phyloP scores from a whole-genome alignment of 2,329 filamentous ascomycete species.

The Nothophaeocryptopus gaeumannii region DNA sequence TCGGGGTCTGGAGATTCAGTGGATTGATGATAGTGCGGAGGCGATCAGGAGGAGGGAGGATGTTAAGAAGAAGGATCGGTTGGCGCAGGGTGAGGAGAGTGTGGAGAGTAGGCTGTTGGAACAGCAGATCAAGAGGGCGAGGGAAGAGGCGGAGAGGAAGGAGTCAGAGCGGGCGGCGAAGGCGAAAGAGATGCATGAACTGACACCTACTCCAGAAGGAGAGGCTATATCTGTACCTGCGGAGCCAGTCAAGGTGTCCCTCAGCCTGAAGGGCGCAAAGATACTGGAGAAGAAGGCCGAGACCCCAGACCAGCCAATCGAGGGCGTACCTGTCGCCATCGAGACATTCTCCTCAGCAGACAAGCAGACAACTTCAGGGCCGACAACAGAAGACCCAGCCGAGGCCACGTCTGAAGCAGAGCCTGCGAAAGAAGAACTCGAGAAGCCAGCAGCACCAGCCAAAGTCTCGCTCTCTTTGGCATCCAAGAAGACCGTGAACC shows the following conservation, averaged over 20 bases:
- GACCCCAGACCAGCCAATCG: conserved; percentile 13
- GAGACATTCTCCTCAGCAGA: conserved; percentile 31
- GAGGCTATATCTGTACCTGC: conserved; percentile 8
- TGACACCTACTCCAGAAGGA: conserved; percentile 42
- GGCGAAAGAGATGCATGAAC: conserved; percentile 25
- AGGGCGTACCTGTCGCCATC: conserved; percentile 29
- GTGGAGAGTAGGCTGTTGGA: conserved; percentile 77
- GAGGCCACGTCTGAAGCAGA: conserved; percentile 9
- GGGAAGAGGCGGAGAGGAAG: conserved; percentile 60
- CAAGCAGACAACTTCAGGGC: background rate
- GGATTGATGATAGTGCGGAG: conserved; percentile 89
- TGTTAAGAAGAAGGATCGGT: conserved; percentile 75
- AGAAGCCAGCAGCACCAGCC: conserved; percentile 31
- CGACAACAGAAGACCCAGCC: conserved; percentile 2
- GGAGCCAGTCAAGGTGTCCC: conserved; percentile 37
- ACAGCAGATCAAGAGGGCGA: conserved; percentile 78
- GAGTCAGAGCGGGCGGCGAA: conserved; percentile 50
- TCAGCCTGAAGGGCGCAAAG: conserved; percentile 33
- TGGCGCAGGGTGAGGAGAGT: conserved; percentile 89
- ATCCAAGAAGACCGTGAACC: conserved; percentile 63
- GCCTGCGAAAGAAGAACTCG: conserved; percentile 8
- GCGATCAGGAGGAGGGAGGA: conserved; percentile 77
- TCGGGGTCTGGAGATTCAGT: conserved; percentile 81
- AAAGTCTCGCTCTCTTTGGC: conserved; percentile 64
- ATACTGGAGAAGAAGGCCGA: conserved; percentile 19